A percentile compares a stretch with the other conserved stretches of the same genome.
phyloP scores from a whole-genome alignment of 1,284 basidiomycete species.

The Trametes sp. region DNA sequence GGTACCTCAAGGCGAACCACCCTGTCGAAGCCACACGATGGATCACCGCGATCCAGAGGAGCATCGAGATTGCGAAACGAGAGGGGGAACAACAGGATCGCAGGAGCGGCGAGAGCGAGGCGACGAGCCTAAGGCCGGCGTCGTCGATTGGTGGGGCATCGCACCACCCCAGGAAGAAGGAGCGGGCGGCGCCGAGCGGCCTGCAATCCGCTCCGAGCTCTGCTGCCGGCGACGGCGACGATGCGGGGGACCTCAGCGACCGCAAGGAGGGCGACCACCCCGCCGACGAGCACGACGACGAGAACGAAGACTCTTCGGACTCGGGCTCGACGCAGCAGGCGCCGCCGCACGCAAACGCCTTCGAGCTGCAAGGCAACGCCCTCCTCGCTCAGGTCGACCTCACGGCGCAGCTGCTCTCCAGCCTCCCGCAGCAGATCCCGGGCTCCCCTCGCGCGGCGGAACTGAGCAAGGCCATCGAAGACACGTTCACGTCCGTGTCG shows the following conservation, averaged over 20 bases:
- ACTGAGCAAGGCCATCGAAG: slow-evolving; percentile 65
- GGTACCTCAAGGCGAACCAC: slow-evolving; percentile 93
- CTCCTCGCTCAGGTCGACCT: slow-evolving; percentile 84
- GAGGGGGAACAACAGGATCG: slow-evolving; percentile 37
- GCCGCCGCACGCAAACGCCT: slow-evolving; percentile 74
- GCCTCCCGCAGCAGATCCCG: slow-evolving; percentile 51
- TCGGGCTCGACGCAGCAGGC: slow-evolving; percentile 49
- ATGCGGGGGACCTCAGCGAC: slow-evolving; percentile 23
- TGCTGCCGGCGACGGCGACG: slow-evolving; percentile 25
- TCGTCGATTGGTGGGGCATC: slow-evolving; percentile 29
- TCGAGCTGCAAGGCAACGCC: slow-evolving; percentile 80
- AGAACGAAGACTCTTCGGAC: slow-evolving; percentile 52
- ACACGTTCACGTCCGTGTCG: slow-evolving; percentile 68
- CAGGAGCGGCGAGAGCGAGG: slow-evolving; percentile 45
- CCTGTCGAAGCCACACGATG: slow-evolving; percentile 91
- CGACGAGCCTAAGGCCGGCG: slow-evolving; percentile 35
- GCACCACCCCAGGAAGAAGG: slow-evolving; percentile 14
- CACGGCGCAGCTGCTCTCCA: slow-evolving; percentile 70
- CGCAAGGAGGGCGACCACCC: slow-evolving; percentile 21
- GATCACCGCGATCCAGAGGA: slow-evolving; percentile 78
- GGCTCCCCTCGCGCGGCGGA: slow-evolving; percentile 50
- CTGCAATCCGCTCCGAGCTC: slow-evolving; percentile 26
- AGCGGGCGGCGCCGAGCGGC: neutral
- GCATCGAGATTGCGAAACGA: slow-evolving; percentile 70
- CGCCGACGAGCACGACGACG: slow-evolving; percentile 47